Percentiles rank a stretch among this genome's conserved stretches.
These are phyloP conservation scores for Diaporthe capsici DNA, from an alignment of 2,329 filamentous ascomycete genomes.

Conservation along the genomic window DNA sequence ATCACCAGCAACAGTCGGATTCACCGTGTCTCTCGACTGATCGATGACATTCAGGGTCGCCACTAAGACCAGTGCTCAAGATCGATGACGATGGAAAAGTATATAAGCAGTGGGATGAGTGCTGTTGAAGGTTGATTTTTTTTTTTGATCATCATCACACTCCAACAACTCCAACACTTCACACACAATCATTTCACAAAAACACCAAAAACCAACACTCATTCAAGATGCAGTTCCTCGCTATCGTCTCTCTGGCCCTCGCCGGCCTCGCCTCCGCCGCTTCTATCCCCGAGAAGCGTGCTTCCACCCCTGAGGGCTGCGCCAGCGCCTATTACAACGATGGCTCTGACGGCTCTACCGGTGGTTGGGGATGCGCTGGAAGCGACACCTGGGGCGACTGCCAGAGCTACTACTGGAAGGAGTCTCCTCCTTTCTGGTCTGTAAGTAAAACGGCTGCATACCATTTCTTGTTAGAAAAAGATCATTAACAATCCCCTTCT, in stretches of 20 bases:
- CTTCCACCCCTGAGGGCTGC: slow-evolving; percentile 14
- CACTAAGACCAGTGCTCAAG: background rate
- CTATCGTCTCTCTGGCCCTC: slow-evolving; percentile 18
- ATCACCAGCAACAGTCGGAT: background rate
- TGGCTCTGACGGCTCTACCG: slow-evolving; percentile 6
- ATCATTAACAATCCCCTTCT: background rate
- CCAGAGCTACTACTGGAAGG: background rate
- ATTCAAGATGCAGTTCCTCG: slow-evolving; percentile 29
- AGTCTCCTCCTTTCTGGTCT: slow-evolving; percentile 16
- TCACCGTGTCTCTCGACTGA: background rate
- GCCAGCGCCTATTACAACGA: background rate
- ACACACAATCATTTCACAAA: background rate
- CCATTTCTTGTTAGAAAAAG: background rate
- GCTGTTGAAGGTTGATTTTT: background rate
- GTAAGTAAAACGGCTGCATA: background rate
- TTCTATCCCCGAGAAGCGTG: slow-evolving; percentile 15
- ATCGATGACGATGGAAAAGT: background rate
- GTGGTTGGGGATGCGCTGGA: background rate
- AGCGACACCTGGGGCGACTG: background rate
- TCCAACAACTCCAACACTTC: background rate
- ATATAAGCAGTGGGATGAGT: background rate
- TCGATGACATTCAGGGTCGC: background rate
- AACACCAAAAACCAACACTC: background rate
- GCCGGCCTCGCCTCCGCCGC: slow-evolving; percentile 24
- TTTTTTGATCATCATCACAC: slow-evolving; percentile 7